Percentiles rank a stretch among this genome's conserved stretches.
Evolutionary conservation across 2,329 filamentous ascomycete genomes (phyloP).

Genomic region (Xylaria arbuscula): DNA sequence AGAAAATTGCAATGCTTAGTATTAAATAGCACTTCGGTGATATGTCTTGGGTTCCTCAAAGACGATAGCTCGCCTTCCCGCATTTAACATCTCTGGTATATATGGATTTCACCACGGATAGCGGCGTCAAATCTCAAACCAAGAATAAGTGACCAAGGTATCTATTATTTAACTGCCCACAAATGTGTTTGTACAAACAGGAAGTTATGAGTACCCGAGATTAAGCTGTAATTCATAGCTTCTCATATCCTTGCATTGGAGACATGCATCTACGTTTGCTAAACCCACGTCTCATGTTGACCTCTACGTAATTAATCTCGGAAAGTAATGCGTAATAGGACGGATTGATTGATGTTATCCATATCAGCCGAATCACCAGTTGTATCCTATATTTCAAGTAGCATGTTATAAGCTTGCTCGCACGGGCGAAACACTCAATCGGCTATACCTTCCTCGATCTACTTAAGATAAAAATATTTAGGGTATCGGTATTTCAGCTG

Average conservation of each 20-base stretch:
- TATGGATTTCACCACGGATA: constrained; percentile 27
- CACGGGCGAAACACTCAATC: neutral
- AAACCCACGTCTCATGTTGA: neutral
- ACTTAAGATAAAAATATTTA: neutral
- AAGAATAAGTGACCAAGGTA: neutral
- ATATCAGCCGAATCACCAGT: neutral
- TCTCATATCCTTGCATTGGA: neutral
- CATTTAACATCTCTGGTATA: neutral
- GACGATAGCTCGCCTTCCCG: neutral
- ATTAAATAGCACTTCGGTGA: neutral
- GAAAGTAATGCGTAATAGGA: neutral
- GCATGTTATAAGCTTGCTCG: neutral
- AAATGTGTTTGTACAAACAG: constrained; percentile 25
- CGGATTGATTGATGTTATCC: neutral
- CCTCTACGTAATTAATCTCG: neutral
- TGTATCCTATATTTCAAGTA: neutral
- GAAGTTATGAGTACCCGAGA: neutral
- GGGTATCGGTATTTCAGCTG: neutral
- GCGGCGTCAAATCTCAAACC: constrained; percentile 29
- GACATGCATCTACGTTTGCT: constrained; percentile 16
- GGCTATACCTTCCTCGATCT: constrained; percentile 16
- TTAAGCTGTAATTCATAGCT: neutral
- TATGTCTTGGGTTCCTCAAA: neutral
- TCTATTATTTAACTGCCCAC: constrained; percentile 26
- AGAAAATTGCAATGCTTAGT: neutral